phyloP scores from a whole-genome alignment of 768 basidiomycete species.

The Mycena crocata region DNA sequence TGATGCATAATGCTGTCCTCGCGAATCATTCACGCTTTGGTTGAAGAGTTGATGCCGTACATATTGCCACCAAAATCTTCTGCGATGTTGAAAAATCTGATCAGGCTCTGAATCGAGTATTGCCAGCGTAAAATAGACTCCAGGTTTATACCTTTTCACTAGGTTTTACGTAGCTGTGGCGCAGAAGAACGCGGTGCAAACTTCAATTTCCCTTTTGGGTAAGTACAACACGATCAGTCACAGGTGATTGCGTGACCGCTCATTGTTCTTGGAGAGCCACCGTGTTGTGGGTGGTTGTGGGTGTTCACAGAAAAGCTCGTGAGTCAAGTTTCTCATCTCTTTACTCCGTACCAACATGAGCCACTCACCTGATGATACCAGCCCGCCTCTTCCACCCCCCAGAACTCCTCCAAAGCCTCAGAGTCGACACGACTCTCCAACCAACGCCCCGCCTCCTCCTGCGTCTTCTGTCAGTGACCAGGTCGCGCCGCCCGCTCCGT shows the following conservation, averaged over 20 bases:
- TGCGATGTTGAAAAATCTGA: too few relatives aligned
- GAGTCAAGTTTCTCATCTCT: conserved; percentile 5
- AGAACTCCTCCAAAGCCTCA: not conserved
- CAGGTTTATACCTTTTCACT: too few relatives aligned
- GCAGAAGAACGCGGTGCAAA: not conserved
- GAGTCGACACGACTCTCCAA: not conserved
- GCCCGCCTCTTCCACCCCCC: not conserved
- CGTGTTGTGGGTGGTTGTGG: not conserved
- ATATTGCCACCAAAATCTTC: too few relatives aligned
- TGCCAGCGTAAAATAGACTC: too few relatives aligned
- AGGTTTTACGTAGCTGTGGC: too few relatives aligned
- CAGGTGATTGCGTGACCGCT: conserved; percentile 3
- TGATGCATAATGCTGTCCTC: too few relatives aligned
- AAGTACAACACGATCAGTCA: conserved; percentile 20
- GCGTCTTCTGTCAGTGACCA: not conserved
- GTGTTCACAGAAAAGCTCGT: not conserved
- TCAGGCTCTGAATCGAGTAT: too few relatives aligned
- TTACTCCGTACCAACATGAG: not conserved
- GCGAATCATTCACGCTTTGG: too few relatives aligned
- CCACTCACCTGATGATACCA: not conserved
- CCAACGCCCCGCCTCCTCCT: not conserved
- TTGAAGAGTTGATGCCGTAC: too few relatives aligned
- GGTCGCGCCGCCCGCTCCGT: not conserved
- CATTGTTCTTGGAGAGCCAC: conserved; percentile 12
- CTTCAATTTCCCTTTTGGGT: conserved; percentile 10